Conservation (phyloP, 2,329 filamentous ascomycete species). For the Didymella lethalis region DNA sequence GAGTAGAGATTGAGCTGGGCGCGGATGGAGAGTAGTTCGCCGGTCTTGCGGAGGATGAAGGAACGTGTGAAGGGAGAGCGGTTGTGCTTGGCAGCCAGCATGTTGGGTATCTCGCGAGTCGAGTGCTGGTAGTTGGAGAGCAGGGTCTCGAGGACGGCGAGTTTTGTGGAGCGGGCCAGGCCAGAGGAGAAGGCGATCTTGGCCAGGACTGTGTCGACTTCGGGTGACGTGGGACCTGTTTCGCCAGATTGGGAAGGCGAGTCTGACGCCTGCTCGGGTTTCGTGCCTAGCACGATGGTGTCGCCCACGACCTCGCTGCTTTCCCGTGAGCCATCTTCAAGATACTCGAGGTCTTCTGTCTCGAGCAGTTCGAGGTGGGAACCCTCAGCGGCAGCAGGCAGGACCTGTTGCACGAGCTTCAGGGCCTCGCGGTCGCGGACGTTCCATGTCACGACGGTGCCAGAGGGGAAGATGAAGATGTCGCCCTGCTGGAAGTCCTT, state of each 20-base stretch:
- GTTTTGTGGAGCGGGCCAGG: constrained; percentile 88
- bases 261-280: constrained; percentile 47
- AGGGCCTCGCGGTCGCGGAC: constrained; percentile 76
- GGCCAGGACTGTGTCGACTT: constrained; percentile 74
- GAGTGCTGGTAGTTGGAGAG: constrained; percentile 86
- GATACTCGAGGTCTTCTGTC: constrained; percentile 88
- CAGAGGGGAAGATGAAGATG: constrained; percentile 94
- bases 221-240: constrained; percentile 32
- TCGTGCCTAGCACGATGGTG: constrained; percentile 86
- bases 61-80: constrained; percentile 65
- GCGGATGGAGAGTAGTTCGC: constrained; percentile 85
- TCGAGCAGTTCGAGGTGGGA: constrained; percentile 77
- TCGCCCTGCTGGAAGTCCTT: constrained; percentile 71
- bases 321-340: constrained; percentile 75
- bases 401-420: constrained; percentile 64
- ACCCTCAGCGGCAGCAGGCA: constrained; percentile 78
- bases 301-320: constrained; percentile 84
- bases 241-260: constrained; percentile 51
- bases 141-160: constrained; percentile 87
- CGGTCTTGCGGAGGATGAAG: constrained; percentile 92
- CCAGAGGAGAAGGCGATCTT: constrained; percentile 98
- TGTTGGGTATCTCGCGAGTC: constrained; percentile 80
- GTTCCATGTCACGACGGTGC: constrained; percentile 92
- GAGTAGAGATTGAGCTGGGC: constrained; percentile 97
- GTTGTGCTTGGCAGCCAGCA: constrained; percentile 72